Conservation (phyloP, 148 eudicot genomes). For the Silene uniflora region DNA sequence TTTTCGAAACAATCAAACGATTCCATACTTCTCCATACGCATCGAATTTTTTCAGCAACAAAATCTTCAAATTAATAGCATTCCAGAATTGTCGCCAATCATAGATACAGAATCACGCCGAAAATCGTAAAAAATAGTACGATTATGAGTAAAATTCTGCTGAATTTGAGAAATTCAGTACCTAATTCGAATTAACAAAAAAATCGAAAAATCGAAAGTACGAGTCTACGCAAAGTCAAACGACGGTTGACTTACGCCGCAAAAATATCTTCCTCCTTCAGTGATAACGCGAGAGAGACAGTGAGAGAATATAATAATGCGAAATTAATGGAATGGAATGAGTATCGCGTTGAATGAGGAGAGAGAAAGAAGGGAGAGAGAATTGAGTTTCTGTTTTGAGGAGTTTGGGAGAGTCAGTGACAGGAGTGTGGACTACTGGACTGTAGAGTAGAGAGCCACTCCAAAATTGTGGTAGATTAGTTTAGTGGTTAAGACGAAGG, state of each 20-base stretch:
- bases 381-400: too few species aligned
- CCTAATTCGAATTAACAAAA: not conserved
- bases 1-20: conserved; percentile 35
- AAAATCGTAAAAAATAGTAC: not conserved
- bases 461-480: too few species aligned
- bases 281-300: not conserved
- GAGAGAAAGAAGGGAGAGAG: not conserved
- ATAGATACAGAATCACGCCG: not conserved
- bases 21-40: conserved; percentile 45
- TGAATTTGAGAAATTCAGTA: conserved; percentile 16
- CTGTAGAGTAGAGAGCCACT: too few species aligned
- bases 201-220: not conserved
- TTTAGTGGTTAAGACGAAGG: too few species aligned
- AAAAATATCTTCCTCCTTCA: not conserved
- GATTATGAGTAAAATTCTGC: not conserved
- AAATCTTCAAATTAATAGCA: not conserved
- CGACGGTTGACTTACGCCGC: conserved; percentile 19
- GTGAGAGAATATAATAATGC: too few species aligned
- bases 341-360: not conserved
- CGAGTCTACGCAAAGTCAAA: conserved; percentile 27
- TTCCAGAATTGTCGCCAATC: conserved; percentile 6
- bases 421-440: too few species aligned
- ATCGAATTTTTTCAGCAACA: not conserved
- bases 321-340: not conserved
- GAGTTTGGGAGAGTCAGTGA: too few species aligned